Conservation (phyloP, 768 basidiomycete species). For the Peribolospora baueri region DNA sequence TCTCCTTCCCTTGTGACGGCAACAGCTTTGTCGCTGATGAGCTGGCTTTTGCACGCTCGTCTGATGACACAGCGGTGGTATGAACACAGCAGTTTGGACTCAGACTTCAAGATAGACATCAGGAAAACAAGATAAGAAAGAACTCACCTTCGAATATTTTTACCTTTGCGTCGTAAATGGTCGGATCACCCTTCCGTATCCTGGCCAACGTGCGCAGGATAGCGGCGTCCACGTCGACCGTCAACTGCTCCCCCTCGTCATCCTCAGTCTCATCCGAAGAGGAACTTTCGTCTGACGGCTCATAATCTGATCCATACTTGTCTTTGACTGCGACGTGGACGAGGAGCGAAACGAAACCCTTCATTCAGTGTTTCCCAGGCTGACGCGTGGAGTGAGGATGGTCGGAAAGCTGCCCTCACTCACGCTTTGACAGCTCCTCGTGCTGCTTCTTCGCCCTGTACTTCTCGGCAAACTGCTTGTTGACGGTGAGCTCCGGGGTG, state of each 20-base stretch:
- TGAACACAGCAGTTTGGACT: slow-evolving; percentile 28
- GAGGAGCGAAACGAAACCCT: neutral
- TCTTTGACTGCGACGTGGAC: slow-evolving; percentile 39
- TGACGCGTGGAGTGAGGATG: neutral
- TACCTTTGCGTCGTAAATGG: slow-evolving; percentile 48
- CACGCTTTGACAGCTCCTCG: slow-evolving; percentile 57
- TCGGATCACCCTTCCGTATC: slow-evolving; percentile 58
- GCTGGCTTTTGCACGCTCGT: slow-evolving; percentile 20
- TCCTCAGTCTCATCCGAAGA: slow-evolving; percentile 33
- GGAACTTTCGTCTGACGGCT: slow-evolving; percentile 24
- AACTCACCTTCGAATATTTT: slow-evolving; percentile 51
- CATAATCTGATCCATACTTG: slow-evolving; percentile 31
- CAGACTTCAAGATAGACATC: neutral
- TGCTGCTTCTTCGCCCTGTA: slow-evolving; percentile 61
- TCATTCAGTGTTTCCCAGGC: neutral
- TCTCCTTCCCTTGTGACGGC: slow-evolving; percentile 9
- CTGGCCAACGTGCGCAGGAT: slow-evolving; percentile 71
- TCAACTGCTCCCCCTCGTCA: slow-evolving; percentile 82
- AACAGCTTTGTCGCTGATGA: neutral
- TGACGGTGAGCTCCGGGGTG: slow-evolving; percentile 21
- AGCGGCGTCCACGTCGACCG: slow-evolving; percentile 76
- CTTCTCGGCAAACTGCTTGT: slow-evolving; percentile 55
- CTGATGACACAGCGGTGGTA: slow-evolving; percentile 20
- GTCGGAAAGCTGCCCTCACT: slow-evolving; percentile 15
- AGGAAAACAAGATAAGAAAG: neutral